Evolutionary conservation across 805 yeast species (phyloP).

Genomic region (Suhomyces sp.): DNA sequence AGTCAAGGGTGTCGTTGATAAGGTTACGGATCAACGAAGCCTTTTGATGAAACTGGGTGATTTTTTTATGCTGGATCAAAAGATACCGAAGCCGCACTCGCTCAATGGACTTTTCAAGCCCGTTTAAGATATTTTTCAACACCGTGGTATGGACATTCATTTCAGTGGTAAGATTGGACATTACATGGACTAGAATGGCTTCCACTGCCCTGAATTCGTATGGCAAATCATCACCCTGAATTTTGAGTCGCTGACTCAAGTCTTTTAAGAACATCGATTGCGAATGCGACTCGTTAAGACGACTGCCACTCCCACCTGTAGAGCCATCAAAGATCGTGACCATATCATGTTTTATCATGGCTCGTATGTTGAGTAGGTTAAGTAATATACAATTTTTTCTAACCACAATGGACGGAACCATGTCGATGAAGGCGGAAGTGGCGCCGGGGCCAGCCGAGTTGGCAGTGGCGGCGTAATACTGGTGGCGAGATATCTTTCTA

Average conservation of each 20-base stretch:
- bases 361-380: slow-evolving; percentile 48
- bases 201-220: slow-evolving; percentile 92
- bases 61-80: slow-evolving; percentile 78
- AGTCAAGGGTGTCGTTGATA: slow-evolving; percentile 79
- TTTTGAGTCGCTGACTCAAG: slow-evolving; percentile 36
- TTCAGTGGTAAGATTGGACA: slow-evolving; percentile 77
- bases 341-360: slow-evolving; percentile 50
- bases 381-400: slow-evolving; percentile 46
- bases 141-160: slow-evolving; percentile 80
- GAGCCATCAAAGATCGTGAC: slow-evolving; percentile 46
- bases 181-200: slow-evolving; percentile 76
- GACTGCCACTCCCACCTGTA: slow-evolving; percentile 20
- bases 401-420: slow-evolving; percentile 55
- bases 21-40: slow-evolving; percentile 78
- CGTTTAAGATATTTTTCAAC: slow-evolving; percentile 67
- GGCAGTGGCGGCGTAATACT: slow-evolving; percentile 6
- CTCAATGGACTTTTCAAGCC: slow-evolving; percentile 80
- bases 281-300: slow-evolving; percentile 46
- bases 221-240: slow-evolving; percentile 48
- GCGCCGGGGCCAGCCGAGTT: slow-evolving; percentile 4
- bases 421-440: slow-evolving; percentile 33
- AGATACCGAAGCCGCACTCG: slow-evolving; percentile 73
- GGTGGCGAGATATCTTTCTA: slow-evolving; percentile 45
- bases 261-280: slow-evolving; percentile 43
- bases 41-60: slow-evolving; percentile 81